Conservation (phyloP, 225 moss, liverwort and hornwort genomes). For the Sphagnum contortum region DNA sequence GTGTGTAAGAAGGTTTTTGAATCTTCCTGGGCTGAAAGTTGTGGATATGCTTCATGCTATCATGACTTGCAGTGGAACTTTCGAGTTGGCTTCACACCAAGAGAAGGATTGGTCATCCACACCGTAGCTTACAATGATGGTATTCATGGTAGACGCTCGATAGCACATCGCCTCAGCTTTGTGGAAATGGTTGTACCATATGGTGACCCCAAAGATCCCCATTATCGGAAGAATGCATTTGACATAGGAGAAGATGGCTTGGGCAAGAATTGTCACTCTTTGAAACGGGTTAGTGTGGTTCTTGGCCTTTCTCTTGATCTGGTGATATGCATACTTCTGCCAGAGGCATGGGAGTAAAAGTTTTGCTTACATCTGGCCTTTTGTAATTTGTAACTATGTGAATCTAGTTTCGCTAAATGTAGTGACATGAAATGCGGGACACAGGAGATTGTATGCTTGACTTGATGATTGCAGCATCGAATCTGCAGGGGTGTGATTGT, state of each 20-base stretch:
- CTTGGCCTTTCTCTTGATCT: too few relatives aligned
- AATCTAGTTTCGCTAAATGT: too few relatives aligned
- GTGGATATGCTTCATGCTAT: too few relatives aligned
- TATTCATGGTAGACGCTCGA: constrained; percentile 29
- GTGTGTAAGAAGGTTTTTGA: too few relatives aligned
- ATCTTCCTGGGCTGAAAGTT: too few relatives aligned
- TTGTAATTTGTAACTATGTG: too few relatives aligned
- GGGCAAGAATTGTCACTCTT: constrained; percentile 34
- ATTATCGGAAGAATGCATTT: constrained; percentile 39
- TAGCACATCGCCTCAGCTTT: constrained; percentile 38
- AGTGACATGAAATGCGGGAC: too few relatives aligned
- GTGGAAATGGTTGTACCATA: constrained; percentile 46
- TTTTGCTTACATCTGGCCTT: too few relatives aligned
- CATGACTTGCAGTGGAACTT: constrained; percentile 30
- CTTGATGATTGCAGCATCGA: neutral
- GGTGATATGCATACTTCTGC: too few relatives aligned
- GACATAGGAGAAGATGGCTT: constrained; percentile 40
- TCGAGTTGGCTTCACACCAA: constrained; percentile 33
- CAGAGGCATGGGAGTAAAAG: too few relatives aligned
- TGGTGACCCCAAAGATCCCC: constrained; percentile 34
- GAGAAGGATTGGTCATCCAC: constrained; percentile 35
- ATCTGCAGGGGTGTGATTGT: constrained; percentile 37
- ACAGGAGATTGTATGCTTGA: too few relatives aligned
- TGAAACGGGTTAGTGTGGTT: constrained; percentile 19
- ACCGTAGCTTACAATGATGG: constrained; percentile 42